These are phyloP conservation scores for Gymnopilus dilepis DNA, from an alignment of 768 basidiomycete species.

Conservation along the genomic window DNA sequence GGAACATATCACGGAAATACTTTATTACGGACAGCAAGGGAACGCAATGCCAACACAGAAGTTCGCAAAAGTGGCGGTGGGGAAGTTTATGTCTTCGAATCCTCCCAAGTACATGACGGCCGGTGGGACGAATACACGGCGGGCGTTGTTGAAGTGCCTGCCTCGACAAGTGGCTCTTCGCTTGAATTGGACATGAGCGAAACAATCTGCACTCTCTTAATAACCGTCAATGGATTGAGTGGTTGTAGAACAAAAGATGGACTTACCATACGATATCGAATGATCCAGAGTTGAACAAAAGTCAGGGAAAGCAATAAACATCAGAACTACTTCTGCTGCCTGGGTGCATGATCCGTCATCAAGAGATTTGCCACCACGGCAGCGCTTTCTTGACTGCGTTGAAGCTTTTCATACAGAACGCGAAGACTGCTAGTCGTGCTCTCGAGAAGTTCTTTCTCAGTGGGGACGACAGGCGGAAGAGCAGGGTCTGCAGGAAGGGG, in stretches of 20 bases:
- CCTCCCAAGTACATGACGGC: slow-evolving; percentile 2
- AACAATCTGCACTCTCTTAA: too few species aligned
- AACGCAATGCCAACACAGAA: slow-evolving; percentile 1
- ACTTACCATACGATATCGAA: too few species aligned
- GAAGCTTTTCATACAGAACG: slow-evolving; percentile 52
- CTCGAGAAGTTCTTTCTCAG: slow-evolving; percentile 51
- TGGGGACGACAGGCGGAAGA: slow-evolving; percentile 30
- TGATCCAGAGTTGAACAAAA: too few species aligned
- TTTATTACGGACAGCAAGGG: slow-evolving; percentile 5
- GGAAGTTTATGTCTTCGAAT: background rate
- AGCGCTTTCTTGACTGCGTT: slow-evolving; percentile 61
- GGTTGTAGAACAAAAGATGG: too few species aligned
- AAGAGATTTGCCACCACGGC: slow-evolving; percentile 51
- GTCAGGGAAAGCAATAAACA: too few species aligned
- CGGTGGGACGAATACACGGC: slow-evolving; percentile 3
- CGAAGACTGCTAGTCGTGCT: slow-evolving; percentile 49
- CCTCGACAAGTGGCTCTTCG: slow-evolving; percentile 6
- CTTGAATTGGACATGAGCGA: slow-evolving; percentile 15
- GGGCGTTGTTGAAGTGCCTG: slow-evolving; percentile 10
- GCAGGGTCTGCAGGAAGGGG: slow-evolving; percentile 26
- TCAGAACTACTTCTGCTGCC: background rate
- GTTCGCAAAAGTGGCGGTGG: slow-evolving; percentile 6
- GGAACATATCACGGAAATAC: slow-evolving; percentile 1
- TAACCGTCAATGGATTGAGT: too few species aligned
- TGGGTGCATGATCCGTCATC: slow-evolving; percentile 18